Conservation (phyloP, 2,329 filamentous ascomycete genomes). For the Trichophyton schoenleinii region DNA sequence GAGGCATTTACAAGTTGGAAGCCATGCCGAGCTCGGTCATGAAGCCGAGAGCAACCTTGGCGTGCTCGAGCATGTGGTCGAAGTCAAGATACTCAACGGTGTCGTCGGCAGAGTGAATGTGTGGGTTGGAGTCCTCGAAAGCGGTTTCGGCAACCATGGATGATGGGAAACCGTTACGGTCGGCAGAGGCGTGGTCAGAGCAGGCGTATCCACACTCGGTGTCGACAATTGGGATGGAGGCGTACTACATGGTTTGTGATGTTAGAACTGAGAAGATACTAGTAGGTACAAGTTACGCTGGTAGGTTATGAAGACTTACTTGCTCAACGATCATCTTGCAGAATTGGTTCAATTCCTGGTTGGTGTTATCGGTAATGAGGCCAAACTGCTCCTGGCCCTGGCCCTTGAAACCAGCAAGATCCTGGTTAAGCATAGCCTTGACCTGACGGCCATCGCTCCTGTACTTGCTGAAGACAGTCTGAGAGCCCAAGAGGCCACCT, state of each 20-base stretch:
- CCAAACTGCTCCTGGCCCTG: conserved; percentile 77
- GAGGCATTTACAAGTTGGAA: not conserved
- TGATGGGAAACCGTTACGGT: conserved; percentile 53
- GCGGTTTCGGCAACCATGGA: conserved; percentile 53
- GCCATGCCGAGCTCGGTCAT: conserved; percentile 68
- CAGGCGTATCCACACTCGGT: conserved; percentile 80
- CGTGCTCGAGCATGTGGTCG: conserved; percentile 86
- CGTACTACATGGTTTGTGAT: conserved; percentile 48
- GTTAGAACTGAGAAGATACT: not conserved
- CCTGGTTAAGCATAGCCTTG: conserved; percentile 95
- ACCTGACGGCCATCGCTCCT: conserved; percentile 60
- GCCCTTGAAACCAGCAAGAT: conserved; percentile 91
- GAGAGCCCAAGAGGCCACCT: conserved; percentile 72
- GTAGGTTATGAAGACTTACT: conserved; percentile 25
- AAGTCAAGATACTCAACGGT: conserved; percentile 62
- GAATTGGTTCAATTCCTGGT: conserved; percentile 68
- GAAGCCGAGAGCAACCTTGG: conserved; percentile 67
- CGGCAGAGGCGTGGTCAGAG: conserved; percentile 30
- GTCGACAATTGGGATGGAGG: conserved; percentile 71
- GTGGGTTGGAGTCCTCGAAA: conserved; percentile 51
- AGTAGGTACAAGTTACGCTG: not conserved
- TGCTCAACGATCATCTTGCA: conserved; percentile 78
- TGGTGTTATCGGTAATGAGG: conserved; percentile 85
- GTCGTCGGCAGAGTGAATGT: conserved; percentile 63
- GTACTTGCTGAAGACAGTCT: conserved; percentile 78